Evolutionary conservation across 192 early-diverging fungal genomes (phyloP).

Genomic region (Backusella psychrophila): DNA sequence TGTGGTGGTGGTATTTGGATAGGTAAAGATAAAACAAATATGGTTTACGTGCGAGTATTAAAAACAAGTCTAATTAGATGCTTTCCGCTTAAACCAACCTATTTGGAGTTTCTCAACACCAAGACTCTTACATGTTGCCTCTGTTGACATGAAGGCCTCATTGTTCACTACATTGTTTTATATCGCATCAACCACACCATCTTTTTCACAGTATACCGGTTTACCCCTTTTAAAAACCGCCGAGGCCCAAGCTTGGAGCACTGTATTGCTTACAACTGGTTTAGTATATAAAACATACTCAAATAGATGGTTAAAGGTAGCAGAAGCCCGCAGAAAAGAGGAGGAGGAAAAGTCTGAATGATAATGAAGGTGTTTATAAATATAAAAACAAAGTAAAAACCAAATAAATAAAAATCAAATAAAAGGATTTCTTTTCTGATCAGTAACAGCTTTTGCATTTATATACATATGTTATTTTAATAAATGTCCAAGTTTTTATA

Average conservation of each 20-base stretch:
- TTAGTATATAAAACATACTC: slow-evolving; percentile 14
- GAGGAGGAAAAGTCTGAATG: neutral
- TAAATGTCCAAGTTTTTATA: neutral
- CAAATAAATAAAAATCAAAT: neutral
- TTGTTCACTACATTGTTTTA: slow-evolving; percentile 32
- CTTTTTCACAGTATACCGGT: slow-evolving; percentile 13
- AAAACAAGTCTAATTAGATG: slow-evolving; percentile 13
- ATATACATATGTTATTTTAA: neutral
- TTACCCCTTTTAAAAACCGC: slow-evolving; percentile 3
- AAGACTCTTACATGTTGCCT: slow-evolving; percentile 20
- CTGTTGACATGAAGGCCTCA: slow-evolving; percentile 25
- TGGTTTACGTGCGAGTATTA: neutral
- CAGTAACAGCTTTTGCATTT: neutral
- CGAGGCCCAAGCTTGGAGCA: slow-evolving; percentile 31
- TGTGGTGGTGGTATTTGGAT: slow-evolving; percentile 34
- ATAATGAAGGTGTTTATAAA: neutral
- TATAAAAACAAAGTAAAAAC: slow-evolving; percentile 2
- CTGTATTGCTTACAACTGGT: slow-evolving; percentile 18
- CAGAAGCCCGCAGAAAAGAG: neutral
- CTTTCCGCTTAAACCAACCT: slow-evolving; percentile 31
- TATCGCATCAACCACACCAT: slow-evolving; percentile 17
- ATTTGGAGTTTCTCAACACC: slow-evolving; percentile 36
- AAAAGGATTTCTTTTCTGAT: neutral
- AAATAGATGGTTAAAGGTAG: neutral
- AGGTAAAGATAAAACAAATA: slow-evolving; percentile 19